Evolutionary conservation across 2,329 filamentous ascomycete species (phyloP).

Genomic region (Claviceps maximensis): DNA sequence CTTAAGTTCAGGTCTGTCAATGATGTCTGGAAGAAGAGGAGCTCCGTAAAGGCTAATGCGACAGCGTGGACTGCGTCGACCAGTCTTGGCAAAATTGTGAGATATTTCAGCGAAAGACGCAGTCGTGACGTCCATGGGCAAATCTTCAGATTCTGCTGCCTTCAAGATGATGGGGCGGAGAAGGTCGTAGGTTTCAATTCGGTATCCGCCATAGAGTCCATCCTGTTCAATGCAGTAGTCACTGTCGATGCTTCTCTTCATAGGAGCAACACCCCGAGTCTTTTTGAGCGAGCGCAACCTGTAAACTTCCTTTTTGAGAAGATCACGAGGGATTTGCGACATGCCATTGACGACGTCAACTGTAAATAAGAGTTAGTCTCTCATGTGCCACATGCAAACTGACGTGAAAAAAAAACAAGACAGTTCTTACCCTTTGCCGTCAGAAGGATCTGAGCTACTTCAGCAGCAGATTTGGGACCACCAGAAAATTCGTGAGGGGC

Average conservation of each 20-base stretch:
- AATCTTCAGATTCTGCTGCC: conserved; percentile 10
- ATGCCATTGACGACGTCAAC: conserved; percentile 14
- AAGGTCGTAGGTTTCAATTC: conserved; percentile 13
- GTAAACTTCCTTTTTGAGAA: conserved; percentile 3
- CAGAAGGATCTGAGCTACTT: conserved; percentile 9
- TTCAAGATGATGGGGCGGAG: conserved; percentile 14
- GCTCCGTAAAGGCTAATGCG: conserved; percentile 9
- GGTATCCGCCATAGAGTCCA: conserved; percentile 14
- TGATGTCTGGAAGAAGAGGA: conserved; percentile 15
- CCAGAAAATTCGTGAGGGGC: not conserved
- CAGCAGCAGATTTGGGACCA: conserved; percentile 4
- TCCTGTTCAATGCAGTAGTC: conserved; percentile 7
- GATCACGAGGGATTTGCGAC: not conserved
- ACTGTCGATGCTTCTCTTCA: conserved; percentile 16
- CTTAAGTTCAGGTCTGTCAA: conserved; percentile 17
- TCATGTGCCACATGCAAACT: not conserved
- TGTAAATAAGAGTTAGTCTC: conserved; percentile 5
- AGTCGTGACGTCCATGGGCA: conserved; percentile 13
- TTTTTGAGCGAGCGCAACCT: conserved; percentile 1
- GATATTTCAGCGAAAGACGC: conserved; percentile 16
- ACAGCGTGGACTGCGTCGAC: conserved; percentile 1
- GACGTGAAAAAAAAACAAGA: not conserved
- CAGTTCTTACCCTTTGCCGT: conserved; percentile 17
- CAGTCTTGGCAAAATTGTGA: conserved; percentile 7
- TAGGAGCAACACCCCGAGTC: conserved; percentile 11